These are phyloP conservation scores for Ascomycota sp. DNA, from an alignment of 2,329 filamentous ascomycete species.

Conservation along the genomic window DNA sequence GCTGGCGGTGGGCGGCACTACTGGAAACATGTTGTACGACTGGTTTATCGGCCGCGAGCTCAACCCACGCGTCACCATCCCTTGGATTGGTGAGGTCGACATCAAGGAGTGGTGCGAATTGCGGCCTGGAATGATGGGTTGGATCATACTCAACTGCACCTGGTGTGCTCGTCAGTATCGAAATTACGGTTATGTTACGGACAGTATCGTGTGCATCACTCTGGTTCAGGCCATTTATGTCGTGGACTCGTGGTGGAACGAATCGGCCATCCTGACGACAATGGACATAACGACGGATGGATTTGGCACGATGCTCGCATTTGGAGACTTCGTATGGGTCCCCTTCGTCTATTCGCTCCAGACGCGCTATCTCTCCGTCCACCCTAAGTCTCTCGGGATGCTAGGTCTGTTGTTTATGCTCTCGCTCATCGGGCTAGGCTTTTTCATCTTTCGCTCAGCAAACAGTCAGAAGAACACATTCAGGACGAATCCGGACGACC, in stretches of 20 bases:
- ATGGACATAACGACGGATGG: slow-evolving; percentile 90
- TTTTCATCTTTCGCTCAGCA: slow-evolving; percentile 78
- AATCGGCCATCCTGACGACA: slow-evolving; percentile 73
- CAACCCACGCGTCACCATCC: slow-evolving; percentile 66
- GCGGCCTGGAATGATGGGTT: slow-evolving; percentile 78
- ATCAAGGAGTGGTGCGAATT: slow-evolving; percentile 82
- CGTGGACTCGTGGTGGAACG: slow-evolving; percentile 70
- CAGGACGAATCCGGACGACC: slow-evolving; percentile 68
- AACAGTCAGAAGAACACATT: slow-evolving; percentile 94
- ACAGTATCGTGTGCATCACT: slow-evolving; percentile 67
- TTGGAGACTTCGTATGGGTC: slow-evolving; percentile 84
- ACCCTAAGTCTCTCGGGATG: slow-evolving; percentile 61
- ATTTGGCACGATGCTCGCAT: slow-evolving; percentile 87
- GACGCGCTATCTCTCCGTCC: slow-evolving; percentile 62
- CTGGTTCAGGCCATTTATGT: slow-evolving; percentile 65
- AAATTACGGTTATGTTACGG: slow-evolving; percentile 62
- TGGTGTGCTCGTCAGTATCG: slow-evolving; percentile 80
- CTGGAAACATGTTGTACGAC: slow-evolving; percentile 77
- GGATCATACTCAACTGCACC: slow-evolving; percentile 67
- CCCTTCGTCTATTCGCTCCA: slow-evolving; percentile 78
- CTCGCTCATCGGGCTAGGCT: slow-evolving; percentile 50
- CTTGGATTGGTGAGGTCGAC: slow-evolving; percentile 67
- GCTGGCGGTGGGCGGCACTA: slow-evolving; percentile 62
- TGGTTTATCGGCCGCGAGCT: slow-evolving; percentile 94
- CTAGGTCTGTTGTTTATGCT: slow-evolving; percentile 43